Conservation (phyloP, 2,329 filamentous ascomycete genomes). For the Tolypocladium paradoxum region DNA sequence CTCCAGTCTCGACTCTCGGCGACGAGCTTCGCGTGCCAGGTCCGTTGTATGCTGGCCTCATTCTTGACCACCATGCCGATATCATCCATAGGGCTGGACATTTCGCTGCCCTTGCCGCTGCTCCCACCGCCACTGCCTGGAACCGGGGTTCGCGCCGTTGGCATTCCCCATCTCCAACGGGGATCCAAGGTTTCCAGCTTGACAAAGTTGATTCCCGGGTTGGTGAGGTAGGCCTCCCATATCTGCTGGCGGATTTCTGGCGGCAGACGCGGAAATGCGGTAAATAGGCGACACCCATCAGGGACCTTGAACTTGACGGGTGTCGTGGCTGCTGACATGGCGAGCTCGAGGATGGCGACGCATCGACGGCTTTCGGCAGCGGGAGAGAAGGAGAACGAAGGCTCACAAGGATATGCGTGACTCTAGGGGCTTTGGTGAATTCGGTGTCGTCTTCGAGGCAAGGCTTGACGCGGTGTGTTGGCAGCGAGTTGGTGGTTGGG, state of each 20-base stretch:
- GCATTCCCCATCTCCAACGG: conserved; percentile 12
- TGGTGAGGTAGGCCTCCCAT: conserved; percentile 19
- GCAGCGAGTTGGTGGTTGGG: neutral
- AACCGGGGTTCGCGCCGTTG: neutral
- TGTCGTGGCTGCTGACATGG: neutral
- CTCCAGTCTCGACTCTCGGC: neutral
- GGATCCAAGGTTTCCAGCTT: conserved; percentile 13
- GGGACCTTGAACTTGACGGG: conserved; percentile 21
- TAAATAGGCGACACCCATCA: conserved; percentile 17
- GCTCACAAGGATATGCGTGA: too few species aligned
- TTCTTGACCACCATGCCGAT: conserved; percentile 4
- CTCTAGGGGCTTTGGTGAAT: neutral
- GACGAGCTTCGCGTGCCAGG: neutral
- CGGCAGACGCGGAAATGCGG: conserved; percentile 20
- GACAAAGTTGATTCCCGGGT: conserved; percentile 25
- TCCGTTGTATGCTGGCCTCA: conserved; percentile 5
- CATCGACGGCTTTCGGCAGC: neutral
- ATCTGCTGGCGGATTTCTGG: conserved; percentile 23
- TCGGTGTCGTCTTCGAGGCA: neutral
- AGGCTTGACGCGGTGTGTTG: neutral
- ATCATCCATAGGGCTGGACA: conserved; percentile 2
- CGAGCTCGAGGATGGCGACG: neutral
- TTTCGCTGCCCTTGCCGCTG: neutral
- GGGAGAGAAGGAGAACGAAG: neutral
- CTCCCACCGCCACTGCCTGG: neutral